These are phyloP conservation scores for Pichia phayaonensis DNA, from an alignment of 805 yeast species.

Conservation along the genomic window DNA sequence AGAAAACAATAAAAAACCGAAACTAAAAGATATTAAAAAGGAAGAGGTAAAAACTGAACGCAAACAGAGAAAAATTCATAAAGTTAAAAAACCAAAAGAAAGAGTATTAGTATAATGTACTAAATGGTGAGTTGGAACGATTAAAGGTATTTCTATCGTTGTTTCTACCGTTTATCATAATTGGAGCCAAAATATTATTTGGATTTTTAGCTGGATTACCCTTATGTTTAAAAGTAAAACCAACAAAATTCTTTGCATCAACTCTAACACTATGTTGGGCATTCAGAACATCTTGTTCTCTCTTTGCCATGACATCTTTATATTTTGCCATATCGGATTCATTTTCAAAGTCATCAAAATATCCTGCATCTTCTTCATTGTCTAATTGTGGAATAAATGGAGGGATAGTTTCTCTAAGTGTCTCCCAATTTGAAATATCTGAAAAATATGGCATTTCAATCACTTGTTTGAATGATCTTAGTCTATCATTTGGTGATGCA, in stretches of 20 bases:
- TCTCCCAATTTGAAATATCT: constrained; percentile 68
- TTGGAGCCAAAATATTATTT: constrained; percentile 27
- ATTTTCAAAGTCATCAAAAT: constrained; percentile 94
- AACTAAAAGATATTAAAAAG: neutral
- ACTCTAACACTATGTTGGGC: constrained; percentile 57
- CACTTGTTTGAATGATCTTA: constrained; percentile 75
- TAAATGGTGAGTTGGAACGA: constrained; percentile 28
- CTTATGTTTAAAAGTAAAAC: constrained; percentile 92
- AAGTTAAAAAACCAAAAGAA: neutral
- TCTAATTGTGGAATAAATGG: constrained; percentile 97
- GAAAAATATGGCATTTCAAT: constrained; percentile 72
- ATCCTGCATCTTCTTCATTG: constrained; percentile 97
- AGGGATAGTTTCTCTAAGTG: constrained; percentile 63
- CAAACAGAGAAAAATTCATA: neutral
- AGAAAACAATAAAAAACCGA: neutral
- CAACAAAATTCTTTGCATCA: constrained; percentile 72
- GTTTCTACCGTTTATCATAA: constrained; percentile 20
- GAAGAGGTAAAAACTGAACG: neutral
- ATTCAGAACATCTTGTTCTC: constrained; percentile 72
- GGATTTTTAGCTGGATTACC: constrained; percentile 45
- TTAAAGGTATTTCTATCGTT: constrained; percentile 16
- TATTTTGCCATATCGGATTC: constrained; percentile 97
- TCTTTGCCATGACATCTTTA: constrained; percentile 93
- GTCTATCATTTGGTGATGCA: constrained; percentile 68
- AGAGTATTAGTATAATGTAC: constrained; percentile 25